Conservation (phyloP, 1,139 yeast species). For the Blastobotrys elegans region DNA sequence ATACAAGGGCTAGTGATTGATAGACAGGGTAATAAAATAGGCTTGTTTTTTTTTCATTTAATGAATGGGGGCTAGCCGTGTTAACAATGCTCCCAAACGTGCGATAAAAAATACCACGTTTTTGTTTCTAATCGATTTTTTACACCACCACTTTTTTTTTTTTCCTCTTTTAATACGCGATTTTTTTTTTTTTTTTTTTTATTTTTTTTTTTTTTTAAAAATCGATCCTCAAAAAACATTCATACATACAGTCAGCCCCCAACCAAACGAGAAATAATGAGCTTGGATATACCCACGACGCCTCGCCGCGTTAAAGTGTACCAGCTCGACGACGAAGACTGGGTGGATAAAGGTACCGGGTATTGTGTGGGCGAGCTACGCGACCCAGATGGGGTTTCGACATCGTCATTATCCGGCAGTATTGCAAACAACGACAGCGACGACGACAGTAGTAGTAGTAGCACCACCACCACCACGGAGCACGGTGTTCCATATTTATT, state of each 20-base stretch:
- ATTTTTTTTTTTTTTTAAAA: no score
- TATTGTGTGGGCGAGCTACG: slow-evolving; percentile 67
- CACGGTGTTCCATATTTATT: slow-evolving; percentile 25
- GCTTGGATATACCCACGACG: slow-evolving; percentile 36
- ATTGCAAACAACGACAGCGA: neutral
- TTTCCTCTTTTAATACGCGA: no score
- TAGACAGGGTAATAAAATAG: no score
- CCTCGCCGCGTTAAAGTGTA: slow-evolving; percentile 88
- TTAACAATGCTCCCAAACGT: no score
- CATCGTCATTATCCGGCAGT: no score
- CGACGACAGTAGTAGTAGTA: neutral
- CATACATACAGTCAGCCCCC: neutral
- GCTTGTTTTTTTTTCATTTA: no score
- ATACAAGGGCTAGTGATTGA: no score
- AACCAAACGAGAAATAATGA: slow-evolving; percentile 4
- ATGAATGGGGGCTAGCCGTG: no score
- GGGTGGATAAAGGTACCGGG: slow-evolving; percentile 95
- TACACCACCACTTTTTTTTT: neutral
- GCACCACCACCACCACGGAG: no score
- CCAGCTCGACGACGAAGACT: slow-evolving; percentile 69
- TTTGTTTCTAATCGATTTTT: neutral
- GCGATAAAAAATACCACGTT: no score
- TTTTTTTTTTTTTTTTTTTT: no score
- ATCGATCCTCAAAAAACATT: no score
- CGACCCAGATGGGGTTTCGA: slow-evolving; percentile 5